Percentiles rank a stretch among this genome's conserved stretches.
phyloP scores from a whole-genome alignment of 768 basidiomycete genomes.

The Suillus tomentosus region DNA sequence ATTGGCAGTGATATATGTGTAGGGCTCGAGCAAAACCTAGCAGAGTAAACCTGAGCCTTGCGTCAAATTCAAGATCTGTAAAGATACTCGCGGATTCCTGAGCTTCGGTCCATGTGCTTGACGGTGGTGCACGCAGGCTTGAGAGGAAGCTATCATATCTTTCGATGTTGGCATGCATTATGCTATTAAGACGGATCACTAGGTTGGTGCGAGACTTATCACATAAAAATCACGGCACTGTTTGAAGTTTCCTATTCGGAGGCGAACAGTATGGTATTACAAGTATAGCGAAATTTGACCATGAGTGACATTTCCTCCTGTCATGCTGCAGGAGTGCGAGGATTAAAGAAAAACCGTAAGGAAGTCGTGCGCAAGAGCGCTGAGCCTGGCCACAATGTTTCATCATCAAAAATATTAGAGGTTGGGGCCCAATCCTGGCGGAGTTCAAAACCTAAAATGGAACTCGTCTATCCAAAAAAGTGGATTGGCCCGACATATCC shows the following conservation, averaged over 20 bases:
- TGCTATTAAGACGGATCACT: neutral
- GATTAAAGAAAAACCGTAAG: neutral
- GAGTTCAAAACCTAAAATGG: too few relatives aligned
- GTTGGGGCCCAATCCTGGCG: too few relatives aligned
- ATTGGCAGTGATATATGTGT: constrained; percentile 74
- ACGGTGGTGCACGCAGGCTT: constrained; percentile 30
- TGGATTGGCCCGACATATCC: too few relatives aligned
- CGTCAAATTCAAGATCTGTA: neutral
- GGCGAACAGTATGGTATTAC: neutral
- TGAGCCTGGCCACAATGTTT: neutral
- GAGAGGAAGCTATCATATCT: constrained; percentile 43
- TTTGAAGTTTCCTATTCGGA: neutral
- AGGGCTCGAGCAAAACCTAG: constrained; percentile 75
- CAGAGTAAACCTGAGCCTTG: neutral
- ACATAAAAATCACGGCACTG: neutral
- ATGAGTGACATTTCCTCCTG: neutral
- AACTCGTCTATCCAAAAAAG: too few relatives aligned
- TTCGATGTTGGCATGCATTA: neutral
- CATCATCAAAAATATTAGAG: neutral
- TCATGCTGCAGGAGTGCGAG: neutral
- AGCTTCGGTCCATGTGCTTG: constrained; percentile 17
- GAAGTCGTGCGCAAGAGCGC: neutral
- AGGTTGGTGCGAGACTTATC: neutral
- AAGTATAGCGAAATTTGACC: neutral
- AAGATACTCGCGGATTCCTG: constrained; percentile 14